Evolutionary conservation across 805 yeast species (phyloP).

Genomic region (Wickerhamiella vanderwaltii): DNA sequence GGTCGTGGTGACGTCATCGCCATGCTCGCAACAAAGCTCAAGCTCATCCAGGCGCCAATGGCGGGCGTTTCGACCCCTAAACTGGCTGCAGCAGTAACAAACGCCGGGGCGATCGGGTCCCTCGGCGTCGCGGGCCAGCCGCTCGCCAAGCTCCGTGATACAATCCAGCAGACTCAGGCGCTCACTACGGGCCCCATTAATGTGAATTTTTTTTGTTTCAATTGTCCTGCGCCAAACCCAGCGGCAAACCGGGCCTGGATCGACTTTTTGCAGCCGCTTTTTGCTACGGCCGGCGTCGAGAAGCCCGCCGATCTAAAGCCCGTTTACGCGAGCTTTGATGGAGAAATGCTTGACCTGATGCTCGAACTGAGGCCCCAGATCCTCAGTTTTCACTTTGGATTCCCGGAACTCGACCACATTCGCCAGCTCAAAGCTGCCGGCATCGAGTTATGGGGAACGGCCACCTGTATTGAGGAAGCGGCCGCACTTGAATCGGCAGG

Average conservation of each 20-base stretch:
- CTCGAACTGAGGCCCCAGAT: slow-evolving; percentile 31
- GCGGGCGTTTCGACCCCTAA: slow-evolving; percentile 10
- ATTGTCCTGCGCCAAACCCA: background rate
- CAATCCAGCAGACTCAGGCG: slow-evolving; percentile 12
- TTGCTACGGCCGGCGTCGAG: background rate
- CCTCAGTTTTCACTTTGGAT: slow-evolving; percentile 45
- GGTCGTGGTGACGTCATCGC: background rate
- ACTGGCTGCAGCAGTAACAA: slow-evolving; percentile 13
- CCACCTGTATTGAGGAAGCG: slow-evolving; percentile 38
- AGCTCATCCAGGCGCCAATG: slow-evolving; percentile 12
- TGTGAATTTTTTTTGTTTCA: slow-evolving; percentile 20
- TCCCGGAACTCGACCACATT: slow-evolving; percentile 29
- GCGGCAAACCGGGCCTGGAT: slow-evolving; percentile 4
- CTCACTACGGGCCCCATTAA: slow-evolving; percentile 16
- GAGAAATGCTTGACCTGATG: slow-evolving; percentile 18
- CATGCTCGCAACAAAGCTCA: background rate
- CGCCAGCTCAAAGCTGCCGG: slow-evolving; percentile 29
- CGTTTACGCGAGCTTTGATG: slow-evolving; percentile 8
- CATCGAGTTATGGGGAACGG: slow-evolving; percentile 35
- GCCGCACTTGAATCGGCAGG: slow-evolving; percentile 23
- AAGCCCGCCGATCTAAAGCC: slow-evolving; percentile 13
- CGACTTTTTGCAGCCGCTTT: slow-evolving; percentile 6
- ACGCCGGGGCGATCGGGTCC: slow-evolving; percentile 14
- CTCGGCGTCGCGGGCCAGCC: slow-evolving; percentile 10
- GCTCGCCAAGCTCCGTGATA: slow-evolving; percentile 8